Evolutionary conservation across 2,329 filamentous ascomycete species (phyloP).

Genomic region (Penicillium sp.): DNA sequence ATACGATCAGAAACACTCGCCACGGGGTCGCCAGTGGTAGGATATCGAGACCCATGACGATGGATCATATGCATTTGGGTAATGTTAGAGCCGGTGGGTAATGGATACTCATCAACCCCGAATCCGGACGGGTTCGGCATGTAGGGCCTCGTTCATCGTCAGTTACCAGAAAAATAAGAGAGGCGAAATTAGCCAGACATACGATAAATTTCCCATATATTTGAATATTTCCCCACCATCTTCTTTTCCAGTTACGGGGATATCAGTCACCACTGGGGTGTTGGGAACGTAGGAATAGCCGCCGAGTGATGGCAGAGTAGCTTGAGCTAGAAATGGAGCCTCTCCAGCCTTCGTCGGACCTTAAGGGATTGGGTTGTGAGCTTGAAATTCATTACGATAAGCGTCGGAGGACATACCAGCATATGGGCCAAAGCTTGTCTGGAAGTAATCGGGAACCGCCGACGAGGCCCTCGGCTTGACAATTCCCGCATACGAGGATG

Average conservation of each 20-base stretch:
- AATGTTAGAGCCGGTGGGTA: background rate
- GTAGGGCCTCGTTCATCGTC: background rate
- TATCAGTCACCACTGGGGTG: slow-evolving; percentile 2
- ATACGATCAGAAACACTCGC: background rate
- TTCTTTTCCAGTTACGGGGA: background rate
- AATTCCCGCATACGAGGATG: background rate
- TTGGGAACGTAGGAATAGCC: background rate
- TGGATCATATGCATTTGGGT: slow-evolving; percentile 9
- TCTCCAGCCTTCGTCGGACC: background rate
- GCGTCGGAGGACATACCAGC: background rate
- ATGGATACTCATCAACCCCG: slow-evolving; percentile 1
- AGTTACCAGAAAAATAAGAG: background rate
- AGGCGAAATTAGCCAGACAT: background rate
- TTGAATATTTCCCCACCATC: slow-evolving; percentile 3
- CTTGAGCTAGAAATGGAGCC: background rate
- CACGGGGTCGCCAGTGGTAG: background rate
- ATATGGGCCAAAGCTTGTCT: slow-evolving; percentile 5
- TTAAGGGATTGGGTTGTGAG: background rate
- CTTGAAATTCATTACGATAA: too few species aligned
- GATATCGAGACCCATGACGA: slow-evolving; percentile 4
- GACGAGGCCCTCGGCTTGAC: background rate
- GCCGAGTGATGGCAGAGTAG: background rate
- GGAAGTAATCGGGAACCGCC: background rate
- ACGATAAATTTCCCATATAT: slow-evolving; percentile 6
- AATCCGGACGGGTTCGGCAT: slow-evolving; percentile 7